phyloP scores from a whole-genome alignment of 148 eudicot species.

The Agrostemma githago region DNA sequence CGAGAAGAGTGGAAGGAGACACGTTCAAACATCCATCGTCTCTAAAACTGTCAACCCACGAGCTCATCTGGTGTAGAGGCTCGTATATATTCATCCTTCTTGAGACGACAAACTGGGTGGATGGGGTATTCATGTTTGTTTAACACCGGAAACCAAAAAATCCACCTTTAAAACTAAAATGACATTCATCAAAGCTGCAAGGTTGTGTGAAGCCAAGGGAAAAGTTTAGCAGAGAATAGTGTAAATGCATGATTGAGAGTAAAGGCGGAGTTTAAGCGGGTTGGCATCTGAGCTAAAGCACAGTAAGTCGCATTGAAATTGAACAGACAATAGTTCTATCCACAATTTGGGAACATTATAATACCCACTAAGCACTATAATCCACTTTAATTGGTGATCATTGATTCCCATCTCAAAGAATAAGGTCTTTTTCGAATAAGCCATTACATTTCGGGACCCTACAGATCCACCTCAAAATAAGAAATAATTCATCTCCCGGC shows the following conservation, averaged over 20 bases:
- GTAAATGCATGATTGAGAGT: neutral
- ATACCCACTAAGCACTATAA: conserved; percentile 13
- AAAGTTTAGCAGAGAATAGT: neutral
- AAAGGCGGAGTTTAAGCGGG: neutral
- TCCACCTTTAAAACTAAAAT: conserved; percentile 2
- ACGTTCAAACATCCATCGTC: conserved; percentile 49
- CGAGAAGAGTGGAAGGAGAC: conserved; percentile 45
- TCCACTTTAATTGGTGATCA: conserved; percentile 16
- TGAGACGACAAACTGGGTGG: conserved; percentile 59
- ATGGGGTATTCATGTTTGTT: conserved; percentile 57
- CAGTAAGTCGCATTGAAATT: conserved; percentile 6
- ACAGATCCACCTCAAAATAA: conserved; percentile 7
- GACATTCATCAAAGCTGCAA: conserved; percentile 10
- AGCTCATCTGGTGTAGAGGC: conserved; percentile 67
- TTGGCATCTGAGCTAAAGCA: conserved; percentile 10
- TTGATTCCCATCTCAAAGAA: conserved; percentile 16
- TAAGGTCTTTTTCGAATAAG: conserved; percentile 5
- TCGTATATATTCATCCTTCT: conserved; percentile 82
- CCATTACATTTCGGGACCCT: conserved; percentile 6
- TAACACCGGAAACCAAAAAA: conserved; percentile 1
- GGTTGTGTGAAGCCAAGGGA: conserved; percentile 11
- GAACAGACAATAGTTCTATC: conserved; percentile 11
- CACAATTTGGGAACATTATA: conserved; percentile 13
- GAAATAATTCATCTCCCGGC: neutral
- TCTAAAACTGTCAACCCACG: conserved; percentile 76